Base-by-base conservation (phyloP, 2,329 filamentous ascomycete species). In the Hymenoscyphus scutula region DNA sequence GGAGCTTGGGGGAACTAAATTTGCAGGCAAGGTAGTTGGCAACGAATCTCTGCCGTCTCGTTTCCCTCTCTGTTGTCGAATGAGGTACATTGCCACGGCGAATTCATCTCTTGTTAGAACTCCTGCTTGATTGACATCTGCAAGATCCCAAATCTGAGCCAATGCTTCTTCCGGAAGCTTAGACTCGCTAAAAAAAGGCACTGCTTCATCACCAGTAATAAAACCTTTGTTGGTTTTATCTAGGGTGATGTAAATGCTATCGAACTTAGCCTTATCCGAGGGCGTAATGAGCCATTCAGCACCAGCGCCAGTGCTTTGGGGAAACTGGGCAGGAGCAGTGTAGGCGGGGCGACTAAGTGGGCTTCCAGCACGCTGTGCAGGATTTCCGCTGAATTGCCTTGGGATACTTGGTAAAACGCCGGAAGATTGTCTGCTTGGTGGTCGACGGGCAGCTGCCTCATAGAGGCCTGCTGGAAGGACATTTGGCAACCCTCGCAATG, bases 61-160 rank as follows among this genome's bases (percentile, higher is more conserved):
- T 65, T 88, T 89, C 67, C 84, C 89, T 60, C 93, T 85, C 75
- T 97, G 93, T 74, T 96, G 91, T 65, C 93, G 86, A 70, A 99
- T 97, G 58, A 99, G 82, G 74, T 96, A 96, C 93, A 99, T 97
- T 59, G 95, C 94, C 55, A 99, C 92, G 0, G 95, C 92, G 74
- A 99, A 99, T 71, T 97, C 93, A 69, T 99, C 95, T 70, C 86
- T 87, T 55, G 84, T 92, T 62, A 99, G 80, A 62, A 89, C 88
- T 11, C 95, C 95, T 69, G 93, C 90, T 7, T 92, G 95, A 72
- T 91, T 92, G 76, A 97, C 92, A 76, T 99, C 95, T 15, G 95
- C 89, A 32, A 99, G 84, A 75, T 99, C 95, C 95, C 95, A 99
- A 67, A 99, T 96, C 71, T 96, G 91, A 32, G 95, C 95, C 59